Conservation (phyloP, 192 early-diverging fungal genomes). For the Allomyces javanicus region DNA sequence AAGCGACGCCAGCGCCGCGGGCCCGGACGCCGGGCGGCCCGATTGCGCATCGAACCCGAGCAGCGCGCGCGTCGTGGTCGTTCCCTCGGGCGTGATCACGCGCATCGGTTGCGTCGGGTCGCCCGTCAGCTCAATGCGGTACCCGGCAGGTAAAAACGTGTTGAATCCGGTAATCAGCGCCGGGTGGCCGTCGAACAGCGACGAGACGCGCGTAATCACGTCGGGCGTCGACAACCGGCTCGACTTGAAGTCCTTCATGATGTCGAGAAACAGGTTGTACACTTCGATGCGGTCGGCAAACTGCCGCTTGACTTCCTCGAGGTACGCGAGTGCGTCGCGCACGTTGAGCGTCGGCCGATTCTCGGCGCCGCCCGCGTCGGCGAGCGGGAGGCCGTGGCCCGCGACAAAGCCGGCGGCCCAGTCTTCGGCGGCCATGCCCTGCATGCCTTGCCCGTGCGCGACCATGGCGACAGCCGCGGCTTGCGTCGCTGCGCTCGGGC, state of each 20-base stretch:
- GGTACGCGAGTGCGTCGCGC: slow-evolving; percentile 81
- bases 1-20: slow-evolving; percentile 1
- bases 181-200: slow-evolving; percentile 78
- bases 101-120: slow-evolving; percentile 56
- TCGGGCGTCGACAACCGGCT: slow-evolving; percentile 90
- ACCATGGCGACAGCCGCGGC: no score
- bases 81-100: slow-evolving; percentile 71
- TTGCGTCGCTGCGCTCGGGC: no score
- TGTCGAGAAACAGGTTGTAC: slow-evolving; percentile 94
- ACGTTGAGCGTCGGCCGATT: slow-evolving; percentile 42
- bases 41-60: background rate
- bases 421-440: no score
- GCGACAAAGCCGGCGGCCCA: no score
- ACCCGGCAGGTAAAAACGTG: slow-evolving; percentile 96
- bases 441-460: no score
- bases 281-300: slow-evolving; percentile 86
- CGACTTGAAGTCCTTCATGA: slow-evolving; percentile 99
- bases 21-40: slow-evolving; percentile 1
- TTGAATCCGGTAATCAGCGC: slow-evolving; percentile 91
- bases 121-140: slow-evolving; percentile 74
- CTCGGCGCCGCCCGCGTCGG: no score
- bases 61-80: slow-evolving; percentile 18
- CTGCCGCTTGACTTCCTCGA: slow-evolving; percentile 86
- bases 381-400: no score
- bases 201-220: slow-evolving; percentile 92